Evolutionary conservation across 352 stramenopile species (phyloP).

Genomic region (Sclerospora graminicola): DNA sequence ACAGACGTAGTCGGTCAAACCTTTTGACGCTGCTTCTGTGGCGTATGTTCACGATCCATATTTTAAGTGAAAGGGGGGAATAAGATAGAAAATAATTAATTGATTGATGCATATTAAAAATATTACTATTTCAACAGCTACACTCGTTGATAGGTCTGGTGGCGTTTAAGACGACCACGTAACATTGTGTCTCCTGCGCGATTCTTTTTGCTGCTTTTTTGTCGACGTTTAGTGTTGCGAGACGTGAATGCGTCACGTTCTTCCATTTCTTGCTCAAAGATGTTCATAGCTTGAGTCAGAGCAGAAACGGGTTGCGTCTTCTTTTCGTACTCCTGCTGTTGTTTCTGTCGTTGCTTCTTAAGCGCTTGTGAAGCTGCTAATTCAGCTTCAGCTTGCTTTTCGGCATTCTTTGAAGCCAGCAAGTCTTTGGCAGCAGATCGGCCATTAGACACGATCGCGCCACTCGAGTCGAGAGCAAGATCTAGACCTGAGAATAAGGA

Average conservation of each 20-base stretch:
- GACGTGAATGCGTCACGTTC: slow-evolving; percentile 21
- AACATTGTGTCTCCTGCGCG: slow-evolving; percentile 13
- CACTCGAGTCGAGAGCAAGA: slow-evolving; percentile 28
- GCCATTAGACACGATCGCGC: slow-evolving; percentile 8
- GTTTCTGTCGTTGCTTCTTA: slow-evolving; percentile 26
- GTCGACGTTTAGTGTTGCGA: slow-evolving; percentile 33
- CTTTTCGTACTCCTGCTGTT: slow-evolving; percentile 17
- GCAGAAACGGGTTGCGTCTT: slow-evolving; percentile 28
- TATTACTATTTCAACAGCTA: too few relatives aligned
- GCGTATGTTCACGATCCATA: slow-evolving; percentile 68
- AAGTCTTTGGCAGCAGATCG: slow-evolving; percentile 38
- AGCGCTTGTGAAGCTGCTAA: slow-evolving; percentile 12
- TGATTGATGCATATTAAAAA: too few relatives aligned
- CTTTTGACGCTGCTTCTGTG: slow-evolving; percentile 71
- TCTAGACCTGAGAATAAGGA: slow-evolving; percentile 47
- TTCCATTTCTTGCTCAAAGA: slow-evolving; percentile 48
- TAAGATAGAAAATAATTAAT: background rate
- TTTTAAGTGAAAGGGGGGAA: background rate
- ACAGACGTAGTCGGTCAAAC: slow-evolving; percentile 11
- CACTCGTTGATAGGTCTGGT: slow-evolving; percentile 55
- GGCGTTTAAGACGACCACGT: slow-evolving; percentile 36
- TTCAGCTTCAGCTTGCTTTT: slow-evolving; percentile 30
- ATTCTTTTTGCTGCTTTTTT: slow-evolving; percentile 30
- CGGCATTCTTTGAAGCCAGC: slow-evolving; percentile 33
- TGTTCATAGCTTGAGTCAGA: slow-evolving; percentile 47